These are phyloP conservation scores for Infundibulicybe gibba DNA, from an alignment of 768 basidiomycete genomes.

Conservation along the genomic window DNA sequence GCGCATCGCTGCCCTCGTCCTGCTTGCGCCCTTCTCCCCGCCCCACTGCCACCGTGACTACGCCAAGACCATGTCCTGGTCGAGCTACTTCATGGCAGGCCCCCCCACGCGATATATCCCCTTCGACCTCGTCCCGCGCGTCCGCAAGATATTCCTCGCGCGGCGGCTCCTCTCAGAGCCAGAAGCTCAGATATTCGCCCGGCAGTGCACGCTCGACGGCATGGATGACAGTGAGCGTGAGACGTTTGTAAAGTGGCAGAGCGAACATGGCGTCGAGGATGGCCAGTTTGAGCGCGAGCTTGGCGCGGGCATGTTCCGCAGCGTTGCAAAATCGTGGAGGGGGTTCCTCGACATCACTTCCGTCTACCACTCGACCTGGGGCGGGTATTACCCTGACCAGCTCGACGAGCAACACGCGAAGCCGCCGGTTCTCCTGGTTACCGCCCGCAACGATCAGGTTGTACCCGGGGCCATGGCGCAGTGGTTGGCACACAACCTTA, in stretches of 20 bases:
- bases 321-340: constrained; percentile 47
- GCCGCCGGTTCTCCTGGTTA: constrained; percentile 42
- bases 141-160: constrained; percentile 27
- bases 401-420: constrained; percentile 42
- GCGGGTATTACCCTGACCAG: constrained; percentile 32
- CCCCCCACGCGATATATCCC: constrained; percentile 40
- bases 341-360: constrained; percentile 42
- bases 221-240: constrained; percentile 33
- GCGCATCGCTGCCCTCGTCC: constrained; percentile 41
- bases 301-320: constrained; percentile 38
- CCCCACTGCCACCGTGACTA: constrained; percentile 43
- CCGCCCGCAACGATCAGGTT: constrained; percentile 38
- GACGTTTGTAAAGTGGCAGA: constrained; percentile 38
- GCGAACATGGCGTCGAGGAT: constrained; percentile 32
- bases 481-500: constrained; percentile 46
- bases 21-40: constrained; percentile 45
- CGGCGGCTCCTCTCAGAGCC: constrained; percentile 32
- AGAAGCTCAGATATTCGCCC: constrained; percentile 38
- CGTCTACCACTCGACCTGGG: constrained; percentile 51
- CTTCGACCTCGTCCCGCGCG: constrained; percentile 27
- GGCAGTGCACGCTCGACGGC: constrained; percentile 27
- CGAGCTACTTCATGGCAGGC: constrained; percentile 42
- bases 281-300: constrained; percentile 38
- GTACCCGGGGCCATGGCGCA: constrained; percentile 38
- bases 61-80: constrained; percentile 40